Conservation (phyloP, 805 yeast species). For the Martiniozyma abietophila region DNA sequence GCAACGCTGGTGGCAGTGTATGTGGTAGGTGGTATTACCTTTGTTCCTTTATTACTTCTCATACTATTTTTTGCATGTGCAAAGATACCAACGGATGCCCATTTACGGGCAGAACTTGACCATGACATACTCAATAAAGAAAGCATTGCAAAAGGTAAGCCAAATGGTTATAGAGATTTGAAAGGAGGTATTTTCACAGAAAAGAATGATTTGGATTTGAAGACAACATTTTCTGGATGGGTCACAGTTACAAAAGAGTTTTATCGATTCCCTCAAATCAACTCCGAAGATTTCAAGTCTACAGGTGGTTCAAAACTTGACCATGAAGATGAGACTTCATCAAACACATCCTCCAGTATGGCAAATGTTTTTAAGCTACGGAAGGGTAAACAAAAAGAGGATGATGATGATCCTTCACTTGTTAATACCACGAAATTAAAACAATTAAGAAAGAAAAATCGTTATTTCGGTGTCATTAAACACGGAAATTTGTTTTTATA, state of each 20-base stretch:
- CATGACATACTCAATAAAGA: slow-evolving; percentile 20
- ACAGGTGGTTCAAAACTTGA: slow-evolving; percentile 3
- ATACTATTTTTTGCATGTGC: slow-evolving; percentile 34
- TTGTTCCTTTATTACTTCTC: slow-evolving; percentile 50
- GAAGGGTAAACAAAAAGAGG: slow-evolving; percentile 7
- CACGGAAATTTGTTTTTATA: slow-evolving; percentile 88
- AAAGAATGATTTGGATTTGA: slow-evolving; percentile 47
- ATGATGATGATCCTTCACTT: slow-evolving; percentile 19
- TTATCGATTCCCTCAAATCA: slow-evolving; percentile 39
- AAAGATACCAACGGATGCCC: slow-evolving; percentile 18
- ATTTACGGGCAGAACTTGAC: slow-evolving; percentile 9
- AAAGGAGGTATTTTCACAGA: slow-evolving; percentile 64
- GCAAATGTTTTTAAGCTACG: slow-evolving; percentile 1
- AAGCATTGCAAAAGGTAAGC: slow-evolving; percentile 18
- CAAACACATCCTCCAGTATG: slow-evolving; percentile 1
- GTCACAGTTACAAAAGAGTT: slow-evolving; percentile 75
- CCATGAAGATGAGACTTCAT: background rate
- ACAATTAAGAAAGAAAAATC: slow-evolving; percentile 41
- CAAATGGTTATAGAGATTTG: slow-evolving; percentile 26
- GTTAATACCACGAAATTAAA: slow-evolving; percentile 31
- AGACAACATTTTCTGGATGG: slow-evolving; percentile 67
- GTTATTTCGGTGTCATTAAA: slow-evolving; percentile 61
- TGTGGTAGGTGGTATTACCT: slow-evolving; percentile 72
- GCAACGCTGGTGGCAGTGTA: slow-evolving; percentile 17
- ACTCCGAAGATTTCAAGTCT: slow-evolving; percentile 20